Percentiles rank a stretch among this genome's conserved stretches.
These are phyloP conservation scores for maize (Zea mays) DNA, from an alignment of 176 grass and related monocot species.

Conservation along the genomic window DNA sequence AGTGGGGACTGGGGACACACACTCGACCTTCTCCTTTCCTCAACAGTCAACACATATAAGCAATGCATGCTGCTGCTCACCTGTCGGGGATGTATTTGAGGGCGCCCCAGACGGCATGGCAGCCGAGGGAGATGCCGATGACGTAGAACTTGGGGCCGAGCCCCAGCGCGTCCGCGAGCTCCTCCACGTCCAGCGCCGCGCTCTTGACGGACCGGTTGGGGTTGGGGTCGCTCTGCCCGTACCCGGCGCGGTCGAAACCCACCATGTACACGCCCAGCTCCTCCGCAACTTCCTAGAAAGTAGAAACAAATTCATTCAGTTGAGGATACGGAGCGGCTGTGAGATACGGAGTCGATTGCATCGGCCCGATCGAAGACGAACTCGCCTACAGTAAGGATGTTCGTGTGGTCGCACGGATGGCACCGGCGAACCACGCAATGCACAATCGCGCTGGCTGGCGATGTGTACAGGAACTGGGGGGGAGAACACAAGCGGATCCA, in stretches of 20 bases:
- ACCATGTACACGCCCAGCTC: constrained; percentile 78
- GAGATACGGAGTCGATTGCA: no score
- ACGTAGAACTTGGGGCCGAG: constrained; percentile 65
- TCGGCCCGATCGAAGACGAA: no score
- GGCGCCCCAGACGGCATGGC: constrained; percentile 76
- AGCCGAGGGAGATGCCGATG: constrained; percentile 61
- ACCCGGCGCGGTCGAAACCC: constrained; percentile 67
- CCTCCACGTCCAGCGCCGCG: constrained; percentile 57
- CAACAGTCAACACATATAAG: background rate
- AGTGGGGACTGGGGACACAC: no score
- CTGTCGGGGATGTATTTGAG: constrained; percentile 71
- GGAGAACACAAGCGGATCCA: background rate
- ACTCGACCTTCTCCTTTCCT: background rate
- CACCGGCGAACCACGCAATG: no score
- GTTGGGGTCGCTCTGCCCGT: constrained; percentile 70
- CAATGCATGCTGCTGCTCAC: background rate
- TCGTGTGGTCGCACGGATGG: no score
- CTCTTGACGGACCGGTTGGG: constrained; percentile 59
- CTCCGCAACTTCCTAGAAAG: constrained; percentile 72
- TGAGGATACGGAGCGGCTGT: no score
- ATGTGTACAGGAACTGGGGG: background rate
- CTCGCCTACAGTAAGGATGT: no score
- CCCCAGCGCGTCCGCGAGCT: constrained; percentile 57
- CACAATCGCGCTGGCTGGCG: no score
- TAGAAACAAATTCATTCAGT: constrained; percentile 10